phyloP scores from a whole-genome alignment of 495 filamentous ascomycete genomes.

The Jackrogersella multiformis region DNA sequence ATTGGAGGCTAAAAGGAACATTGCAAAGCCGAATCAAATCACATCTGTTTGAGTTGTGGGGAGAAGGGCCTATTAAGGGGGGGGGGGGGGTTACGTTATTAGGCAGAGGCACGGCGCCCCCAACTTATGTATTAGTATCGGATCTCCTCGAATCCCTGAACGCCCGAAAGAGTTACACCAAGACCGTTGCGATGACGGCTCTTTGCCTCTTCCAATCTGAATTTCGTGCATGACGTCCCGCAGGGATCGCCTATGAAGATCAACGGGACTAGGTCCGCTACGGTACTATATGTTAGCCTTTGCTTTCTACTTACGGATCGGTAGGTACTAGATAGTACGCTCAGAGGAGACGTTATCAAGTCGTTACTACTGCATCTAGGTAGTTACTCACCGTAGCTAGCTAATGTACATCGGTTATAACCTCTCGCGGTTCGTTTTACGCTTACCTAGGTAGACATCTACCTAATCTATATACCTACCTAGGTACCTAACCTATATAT shows the following conservation, averaged over 20 bases:
- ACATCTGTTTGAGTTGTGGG: background rate
- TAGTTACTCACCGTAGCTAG: background rate
- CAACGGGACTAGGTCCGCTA: slow-evolving; percentile 18
- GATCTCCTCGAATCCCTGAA: slow-evolving; percentile 22
- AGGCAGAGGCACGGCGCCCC: slow-evolving; percentile 36
- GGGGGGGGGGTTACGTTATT: slow-evolving; percentile 29
- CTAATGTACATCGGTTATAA: background rate
- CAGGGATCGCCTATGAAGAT: slow-evolving; percentile 27
- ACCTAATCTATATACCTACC: too few species aligned
- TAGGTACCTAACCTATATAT: background rate
- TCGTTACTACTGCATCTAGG: background rate
- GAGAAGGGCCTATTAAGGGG: slow-evolving; percentile 23
- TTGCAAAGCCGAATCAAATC: slow-evolving; percentile 29
- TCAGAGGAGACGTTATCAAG: slow-evolving; percentile 14
- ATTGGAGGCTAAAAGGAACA: slow-evolving; percentile 36
- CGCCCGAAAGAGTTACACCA: slow-evolving; percentile 25
- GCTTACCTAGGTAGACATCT: too few species aligned
- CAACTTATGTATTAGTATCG: slow-evolving; percentile 36
- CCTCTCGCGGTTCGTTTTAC: background rate
- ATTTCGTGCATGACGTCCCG: slow-evolving; percentile 41
- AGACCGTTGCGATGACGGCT: slow-evolving; percentile 22
- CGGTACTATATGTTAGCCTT: slow-evolving; percentile 17
- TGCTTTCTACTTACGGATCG: slow-evolving; percentile 5
- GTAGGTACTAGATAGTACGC: slow-evolving; percentile 17
- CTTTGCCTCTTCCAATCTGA: slow-evolving; percentile 27